These are phyloP conservation scores for Lichtheimia hyalospora DNA, from an alignment of 371 early-diverging fungal species.

Conservation along the genomic window DNA sequence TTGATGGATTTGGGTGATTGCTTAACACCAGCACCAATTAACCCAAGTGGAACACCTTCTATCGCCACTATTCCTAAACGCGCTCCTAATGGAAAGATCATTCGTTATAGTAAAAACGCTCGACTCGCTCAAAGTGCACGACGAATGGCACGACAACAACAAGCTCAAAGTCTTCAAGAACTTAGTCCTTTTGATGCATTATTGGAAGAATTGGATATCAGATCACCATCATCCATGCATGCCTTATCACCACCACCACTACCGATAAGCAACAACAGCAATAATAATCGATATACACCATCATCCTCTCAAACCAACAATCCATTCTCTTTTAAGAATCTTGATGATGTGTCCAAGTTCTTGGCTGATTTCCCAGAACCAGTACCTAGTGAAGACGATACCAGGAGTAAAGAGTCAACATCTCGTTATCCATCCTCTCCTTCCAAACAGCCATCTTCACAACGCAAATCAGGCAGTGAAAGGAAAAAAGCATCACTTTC, in stretches of 20 bases:
- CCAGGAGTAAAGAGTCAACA: background rate
- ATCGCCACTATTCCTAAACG: constrained; percentile 31
- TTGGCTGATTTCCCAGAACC: constrained; percentile 10
- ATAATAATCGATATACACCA: no score
- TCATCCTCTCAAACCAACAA: background rate
- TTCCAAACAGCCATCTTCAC: constrained; percentile 3
- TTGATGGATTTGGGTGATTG: constrained; percentile 13
- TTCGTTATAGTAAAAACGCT: constrained; percentile 42
- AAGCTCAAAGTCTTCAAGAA: constrained; percentile 9
- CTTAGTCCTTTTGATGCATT: constrained; percentile 10
- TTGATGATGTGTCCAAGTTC: constrained; percentile 22
- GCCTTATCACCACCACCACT: background rate
- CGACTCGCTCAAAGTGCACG: constrained; percentile 38
- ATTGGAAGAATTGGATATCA: constrained; percentile 13
- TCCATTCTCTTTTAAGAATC: constrained; percentile 16
- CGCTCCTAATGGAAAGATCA: constrained; percentile 40
- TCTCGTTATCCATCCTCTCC: background rate
- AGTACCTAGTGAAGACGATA: background rate
- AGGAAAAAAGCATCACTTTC: background rate
- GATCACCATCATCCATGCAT: background rate
- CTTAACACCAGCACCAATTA: constrained; percentile 5
- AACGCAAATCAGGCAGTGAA: background rate
- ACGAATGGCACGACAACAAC: constrained; percentile 33
- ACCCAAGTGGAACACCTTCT: background rate
- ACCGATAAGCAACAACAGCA: background rate